A percentile compares a stretch with the other conserved stretches of the same genome.
Evolutionary conservation across 805 yeast genomes (phyloP).

Genomic region (Ogataea degrootiae): DNA sequence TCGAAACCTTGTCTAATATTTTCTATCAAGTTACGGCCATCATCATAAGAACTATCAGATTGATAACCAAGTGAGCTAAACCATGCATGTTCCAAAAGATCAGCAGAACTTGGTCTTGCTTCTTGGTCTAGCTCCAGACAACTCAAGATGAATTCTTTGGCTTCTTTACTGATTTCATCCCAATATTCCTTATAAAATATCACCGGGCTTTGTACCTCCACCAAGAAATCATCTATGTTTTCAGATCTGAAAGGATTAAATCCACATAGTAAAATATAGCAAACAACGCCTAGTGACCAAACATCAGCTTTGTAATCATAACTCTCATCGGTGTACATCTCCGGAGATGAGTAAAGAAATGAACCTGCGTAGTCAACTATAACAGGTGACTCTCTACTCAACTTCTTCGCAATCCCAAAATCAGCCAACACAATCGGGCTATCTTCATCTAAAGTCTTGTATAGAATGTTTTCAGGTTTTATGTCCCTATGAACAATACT

Average conservation of each 20-base stretch:
- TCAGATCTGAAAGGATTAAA: constrained; percentile 90
- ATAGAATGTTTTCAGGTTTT: constrained; percentile 89
- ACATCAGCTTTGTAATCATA: constrained; percentile 62
- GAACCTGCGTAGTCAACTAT: constrained; percentile 53
- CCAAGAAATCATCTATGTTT: constrained; percentile 70
- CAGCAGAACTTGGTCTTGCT: no score
- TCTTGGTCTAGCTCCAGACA: no score
- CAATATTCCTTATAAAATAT: background rate
- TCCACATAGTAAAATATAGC: constrained; percentile 87
- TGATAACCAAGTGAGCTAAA: no score
- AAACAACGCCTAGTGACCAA: constrained; percentile 92
- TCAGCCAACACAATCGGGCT: constrained; percentile 86
- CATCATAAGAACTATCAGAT: no score
- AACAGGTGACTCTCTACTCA: constrained; percentile 10
- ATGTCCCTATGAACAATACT: constrained; percentile 91
- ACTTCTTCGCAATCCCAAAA: constrained; percentile 91
- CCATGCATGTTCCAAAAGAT: no score
- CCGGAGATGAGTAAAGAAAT: constrained; percentile 97
- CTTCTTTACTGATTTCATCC: background rate
- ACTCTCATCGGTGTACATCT: constrained; percentile 61
- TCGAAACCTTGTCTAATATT: constrained; percentile 66
- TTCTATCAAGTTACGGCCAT: constrained; percentile 60
- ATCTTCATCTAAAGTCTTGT: constrained; percentile 51
- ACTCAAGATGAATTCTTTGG: constrained; percentile 14
- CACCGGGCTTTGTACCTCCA: constrained; percentile 47